A percentile compares a stretch with the other conserved stretches of the same genome.
Conservation (phyloP, 257 asterid species). For the Petunia secreta region DNA sequence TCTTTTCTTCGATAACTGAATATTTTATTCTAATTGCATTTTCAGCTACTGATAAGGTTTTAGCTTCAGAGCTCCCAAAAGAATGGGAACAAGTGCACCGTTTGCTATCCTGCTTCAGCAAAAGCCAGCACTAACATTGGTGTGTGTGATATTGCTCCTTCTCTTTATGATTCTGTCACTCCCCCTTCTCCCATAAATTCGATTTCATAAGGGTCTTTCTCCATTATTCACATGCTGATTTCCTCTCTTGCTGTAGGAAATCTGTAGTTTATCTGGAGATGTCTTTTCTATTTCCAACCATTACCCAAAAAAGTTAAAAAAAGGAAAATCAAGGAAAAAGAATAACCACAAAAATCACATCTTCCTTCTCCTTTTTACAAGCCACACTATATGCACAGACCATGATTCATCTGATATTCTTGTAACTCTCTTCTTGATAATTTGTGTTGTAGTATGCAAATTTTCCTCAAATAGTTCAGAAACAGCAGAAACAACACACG, state of each 20-base stretch:
- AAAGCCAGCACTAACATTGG: slow-evolving; percentile 93
- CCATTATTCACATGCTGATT: neutral
- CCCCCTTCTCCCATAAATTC: neutral
- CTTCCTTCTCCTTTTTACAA: neutral
- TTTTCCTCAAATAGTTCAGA: neutral
- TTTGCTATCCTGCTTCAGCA: slow-evolving; percentile 95
- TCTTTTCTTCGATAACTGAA: slow-evolving; percentile 5
- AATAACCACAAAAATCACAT: neutral
- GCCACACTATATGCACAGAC: neutral
- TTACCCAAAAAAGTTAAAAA: neutral
- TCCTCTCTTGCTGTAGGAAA: neutral
- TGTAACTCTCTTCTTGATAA: slow-evolving; percentile 14
- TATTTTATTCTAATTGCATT: slow-evolving; percentile 31
- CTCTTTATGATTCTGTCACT: neutral
- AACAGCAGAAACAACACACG: too few relatives aligned
- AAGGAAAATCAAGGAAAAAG: neutral
- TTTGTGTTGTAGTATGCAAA: neutral
- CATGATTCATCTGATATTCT: neutral
- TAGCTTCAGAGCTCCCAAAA: slow-evolving; percentile 91
- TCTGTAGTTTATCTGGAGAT: neutral
- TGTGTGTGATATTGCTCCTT: slow-evolving; percentile 34
- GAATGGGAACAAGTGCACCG: slow-evolving; percentile 60
- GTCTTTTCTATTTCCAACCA: neutral
- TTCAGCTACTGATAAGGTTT: slow-evolving; percentile 83
- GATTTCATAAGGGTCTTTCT: neutral